Conservation (phyloP, 306 rosid species). For the Morella rubra region DNA sequence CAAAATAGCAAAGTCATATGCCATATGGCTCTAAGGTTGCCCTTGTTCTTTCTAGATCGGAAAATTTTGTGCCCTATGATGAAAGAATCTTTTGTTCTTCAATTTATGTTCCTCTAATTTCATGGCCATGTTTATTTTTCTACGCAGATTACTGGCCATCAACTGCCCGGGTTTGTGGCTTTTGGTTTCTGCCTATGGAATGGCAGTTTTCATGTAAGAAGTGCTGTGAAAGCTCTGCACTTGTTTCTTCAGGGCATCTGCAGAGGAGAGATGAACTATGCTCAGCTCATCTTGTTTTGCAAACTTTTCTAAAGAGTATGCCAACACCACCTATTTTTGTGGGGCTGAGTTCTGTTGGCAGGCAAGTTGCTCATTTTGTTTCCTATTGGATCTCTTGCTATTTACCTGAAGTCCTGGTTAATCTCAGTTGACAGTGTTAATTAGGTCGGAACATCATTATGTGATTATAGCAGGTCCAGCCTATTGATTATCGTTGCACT, state of each 20-base stretch:
- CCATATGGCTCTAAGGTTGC: neutral
- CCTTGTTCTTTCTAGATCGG: neutral
- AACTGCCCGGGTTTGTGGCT: slow-evolving; percentile 66
- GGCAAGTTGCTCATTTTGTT: slow-evolving; percentile 43
- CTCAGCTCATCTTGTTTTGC: slow-evolving; percentile 55
- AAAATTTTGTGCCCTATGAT: neutral
- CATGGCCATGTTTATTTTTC: slow-evolving; percentile 1
- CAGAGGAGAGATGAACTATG: slow-evolving; percentile 42
- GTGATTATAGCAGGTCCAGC: neutral
- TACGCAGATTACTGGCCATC: slow-evolving; percentile 76
- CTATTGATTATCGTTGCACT: neutral
- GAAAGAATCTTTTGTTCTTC: neutral
- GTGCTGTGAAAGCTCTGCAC: slow-evolving; percentile 50
- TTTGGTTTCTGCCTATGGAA: slow-evolving; percentile 73
- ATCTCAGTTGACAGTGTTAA: neutral
- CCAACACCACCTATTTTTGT: slow-evolving; percentile 54
- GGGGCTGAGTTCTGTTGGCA: slow-evolving; percentile 78
- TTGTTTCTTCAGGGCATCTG: slow-evolving; percentile 35
- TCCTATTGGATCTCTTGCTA: slow-evolving; percentile 21
- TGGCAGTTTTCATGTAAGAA: slow-evolving; percentile 79
- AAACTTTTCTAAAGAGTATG: slow-evolving; percentile 39
- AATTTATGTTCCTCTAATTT: neutral
- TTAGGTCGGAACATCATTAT: neutral
- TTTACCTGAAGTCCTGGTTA: neutral
- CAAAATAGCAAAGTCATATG: neutral